Conservation (phyloP, 2,329 filamentous ascomycete species). For the Tolypocladium album region DNA sequence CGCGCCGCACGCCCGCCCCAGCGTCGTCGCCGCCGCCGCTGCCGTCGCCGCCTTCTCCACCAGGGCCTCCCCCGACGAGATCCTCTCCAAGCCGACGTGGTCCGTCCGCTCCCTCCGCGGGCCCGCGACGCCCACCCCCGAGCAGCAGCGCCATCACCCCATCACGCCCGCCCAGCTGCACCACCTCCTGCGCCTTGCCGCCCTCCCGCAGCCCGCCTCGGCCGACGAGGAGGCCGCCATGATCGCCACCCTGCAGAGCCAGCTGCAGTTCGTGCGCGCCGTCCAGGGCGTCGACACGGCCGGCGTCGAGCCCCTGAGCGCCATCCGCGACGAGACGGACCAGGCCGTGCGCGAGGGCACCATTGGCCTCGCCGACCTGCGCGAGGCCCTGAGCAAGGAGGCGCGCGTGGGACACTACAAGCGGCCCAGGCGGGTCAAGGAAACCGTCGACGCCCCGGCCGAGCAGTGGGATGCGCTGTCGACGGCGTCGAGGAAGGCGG, state of each 20-base stretch:
- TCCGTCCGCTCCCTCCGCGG: slow-evolving; percentile 60
- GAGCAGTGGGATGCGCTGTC: slow-evolving; percentile 64
- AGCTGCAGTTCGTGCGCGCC: slow-evolving; percentile 83
- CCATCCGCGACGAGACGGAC: slow-evolving; percentile 71
- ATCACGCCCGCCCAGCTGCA: slow-evolving; percentile 60
- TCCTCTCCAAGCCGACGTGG: slow-evolving; percentile 68
- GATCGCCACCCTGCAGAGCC: slow-evolving; percentile 64
- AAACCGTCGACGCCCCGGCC: slow-evolving; percentile 28
- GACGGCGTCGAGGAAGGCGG: slow-evolving; percentile 53
- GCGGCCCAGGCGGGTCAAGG: slow-evolving; percentile 28
- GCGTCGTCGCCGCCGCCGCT: slow-evolving; percentile 1
- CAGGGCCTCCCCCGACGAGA: slow-evolving; percentile 18
- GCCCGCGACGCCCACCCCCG: background rate
- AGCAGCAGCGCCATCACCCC: slow-evolving; percentile 9
- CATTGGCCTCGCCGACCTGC: slow-evolving; percentile 46
- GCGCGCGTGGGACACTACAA: slow-evolving; percentile 44
- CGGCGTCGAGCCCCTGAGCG: slow-evolving; percentile 61
- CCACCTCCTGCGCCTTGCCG: slow-evolving; percentile 82
- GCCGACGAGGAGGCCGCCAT: slow-evolving; percentile 56
- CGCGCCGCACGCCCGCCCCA: background rate
- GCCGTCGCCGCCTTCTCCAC: slow-evolving; percentile 1
- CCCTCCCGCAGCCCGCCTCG: slow-evolving; percentile 62
- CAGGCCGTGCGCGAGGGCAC: slow-evolving; percentile 49
- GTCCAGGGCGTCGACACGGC: slow-evolving; percentile 71
- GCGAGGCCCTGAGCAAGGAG: slow-evolving; percentile 48